These are phyloP conservation scores for Wickerhamomyces sp. DNA, from an alignment of 1,139 yeast species.

Conservation along the genomic window DNA sequence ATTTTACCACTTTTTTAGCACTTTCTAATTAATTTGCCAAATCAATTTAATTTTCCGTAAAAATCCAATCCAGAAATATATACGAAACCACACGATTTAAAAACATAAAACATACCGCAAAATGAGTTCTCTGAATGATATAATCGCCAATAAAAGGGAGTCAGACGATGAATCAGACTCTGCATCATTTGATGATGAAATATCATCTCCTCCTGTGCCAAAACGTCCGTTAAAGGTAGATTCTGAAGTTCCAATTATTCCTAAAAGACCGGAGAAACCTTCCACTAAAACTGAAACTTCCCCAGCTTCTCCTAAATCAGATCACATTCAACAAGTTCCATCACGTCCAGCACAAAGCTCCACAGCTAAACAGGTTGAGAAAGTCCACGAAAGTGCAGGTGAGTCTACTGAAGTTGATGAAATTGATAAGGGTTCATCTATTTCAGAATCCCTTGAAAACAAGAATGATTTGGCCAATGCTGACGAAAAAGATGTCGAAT, in stretches of 20 bases:
- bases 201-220: not conserved
- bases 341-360: too few relatives aligned
- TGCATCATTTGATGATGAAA: constrained; percentile 4
- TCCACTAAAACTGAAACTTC: too few relatives aligned
- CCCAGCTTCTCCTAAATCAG: too few relatives aligned
- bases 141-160: constrained; percentile 1
- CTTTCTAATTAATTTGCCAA: too few relatives aligned
- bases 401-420: not conserved
- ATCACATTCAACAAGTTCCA: too few relatives aligned
- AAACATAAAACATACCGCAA: not conserved
- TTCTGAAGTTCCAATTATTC: constrained; percentile 20
- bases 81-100: not conserved
- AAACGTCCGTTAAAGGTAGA: not conserved
- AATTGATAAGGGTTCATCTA: not conserved
- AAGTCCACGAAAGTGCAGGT: not conserved
- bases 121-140: constrained; percentile 1
- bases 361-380: not conserved
- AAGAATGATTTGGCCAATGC: too few relatives aligned
- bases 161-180: not conserved
- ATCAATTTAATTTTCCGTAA: too few relatives aligned
- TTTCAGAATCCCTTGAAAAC: too few relatives aligned
- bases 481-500: too few relatives aligned
- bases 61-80: too few relatives aligned
- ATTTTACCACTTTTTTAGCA: too few relatives aligned
- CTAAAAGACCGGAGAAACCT: too few relatives aligned